Base-by-base conservation (phyloP, 2,329 filamentous ascomycete species). In the Colletotrichum tanaceti region DNA sequence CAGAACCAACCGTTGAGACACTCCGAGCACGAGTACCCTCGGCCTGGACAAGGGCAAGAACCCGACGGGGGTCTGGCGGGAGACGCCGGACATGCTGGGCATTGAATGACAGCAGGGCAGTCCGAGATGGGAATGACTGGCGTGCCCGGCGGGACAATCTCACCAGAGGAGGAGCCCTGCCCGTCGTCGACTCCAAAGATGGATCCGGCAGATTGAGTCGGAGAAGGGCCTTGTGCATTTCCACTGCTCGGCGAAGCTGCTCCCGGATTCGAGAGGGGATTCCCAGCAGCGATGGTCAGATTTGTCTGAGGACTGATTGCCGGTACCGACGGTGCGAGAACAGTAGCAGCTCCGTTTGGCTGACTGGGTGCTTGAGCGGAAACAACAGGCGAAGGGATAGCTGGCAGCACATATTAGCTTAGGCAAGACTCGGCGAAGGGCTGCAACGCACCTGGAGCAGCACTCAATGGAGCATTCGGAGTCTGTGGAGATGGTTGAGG, bases 1-100 rank as follows among this genome's bases (percentile, higher is more conserved):
- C 75, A 78, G 50, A 78, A 77, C 75, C 75, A 75, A 6, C 76
- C 75, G 49, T 77, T 69, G 6, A 74, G 71, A 44, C 76, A 78
- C 20, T 78, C 75, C 3, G 69, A 58, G 58, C 76, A 78, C 5
- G 65, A 69, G 44, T 75, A 76, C 0, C 77, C 76, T 55, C 65
- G 70, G 6, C 73, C 74, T 1, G 74, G 73, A 35, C 75, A 77
- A 7, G 74, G 69, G 5, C 54, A 28, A 20, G 58, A 55, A 4
- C 53, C 52, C 35, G 63, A 50, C 22, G 61, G 63, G 16, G 58
- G 49, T 2, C 55, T 58, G 5, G 57, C 55, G 1, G 59, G 49
- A 32, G 67, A 69, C 11, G 54, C 60, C 3, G 71, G 70, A 46
- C 73, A 75, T 14, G 69, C 58, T 16, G 73, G 73, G 24, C 71